These are phyloP conservation scores for Penicillium sp. DNA, from an alignment of 2,329 filamentous ascomycete genomes.

Conservation along the genomic window DNA sequence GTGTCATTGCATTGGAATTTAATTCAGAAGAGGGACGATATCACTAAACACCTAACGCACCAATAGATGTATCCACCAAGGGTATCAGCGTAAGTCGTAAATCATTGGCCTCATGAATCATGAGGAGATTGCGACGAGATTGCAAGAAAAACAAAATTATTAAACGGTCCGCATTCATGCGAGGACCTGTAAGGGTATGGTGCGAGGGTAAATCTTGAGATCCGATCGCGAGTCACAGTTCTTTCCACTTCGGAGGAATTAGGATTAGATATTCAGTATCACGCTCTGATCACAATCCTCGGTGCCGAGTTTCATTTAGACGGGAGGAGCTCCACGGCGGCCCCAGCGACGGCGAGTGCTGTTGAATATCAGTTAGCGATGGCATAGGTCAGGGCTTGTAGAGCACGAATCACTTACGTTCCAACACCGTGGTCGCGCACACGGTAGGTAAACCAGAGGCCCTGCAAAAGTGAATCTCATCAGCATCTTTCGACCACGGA, in stretches of 20 bases:
- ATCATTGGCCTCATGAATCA: conserved; percentile 21
- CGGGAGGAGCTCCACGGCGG: conserved; percentile 16
- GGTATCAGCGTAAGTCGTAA: conserved; percentile 35
- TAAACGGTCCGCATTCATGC: conserved; percentile 14
- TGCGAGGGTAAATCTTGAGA: not conserved
- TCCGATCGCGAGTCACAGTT: not conserved
- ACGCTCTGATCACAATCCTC: not conserved
- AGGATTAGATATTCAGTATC: not conserved
- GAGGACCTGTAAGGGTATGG: not conserved
- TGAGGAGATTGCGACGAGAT: conserved; percentile 23
- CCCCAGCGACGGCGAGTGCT: conserved; percentile 26
- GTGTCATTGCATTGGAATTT: not conserved
- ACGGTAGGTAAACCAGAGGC: conserved; percentile 44
- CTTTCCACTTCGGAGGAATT: not conserved
- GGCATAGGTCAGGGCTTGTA: not conserved
- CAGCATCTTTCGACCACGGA: not conserved
- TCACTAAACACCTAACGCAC: conserved; percentile 16
- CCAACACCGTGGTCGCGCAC: conserved; percentile 23
- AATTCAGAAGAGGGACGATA: conserved; percentile 15
- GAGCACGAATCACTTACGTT: conserved; percentile 25
- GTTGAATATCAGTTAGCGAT: not conserved
- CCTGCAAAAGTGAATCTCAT: conserved; percentile 20
- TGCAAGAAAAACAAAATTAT: conserved; percentile 6
- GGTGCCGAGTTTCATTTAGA: conserved; percentile 1
- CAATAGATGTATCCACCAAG: conserved; percentile 21